Evolutionary conservation across 164 flowering plant genomes (phyloP), one percentile per base, ranked within the genome.

Genomic region (Platanus orientalis): DNA sequence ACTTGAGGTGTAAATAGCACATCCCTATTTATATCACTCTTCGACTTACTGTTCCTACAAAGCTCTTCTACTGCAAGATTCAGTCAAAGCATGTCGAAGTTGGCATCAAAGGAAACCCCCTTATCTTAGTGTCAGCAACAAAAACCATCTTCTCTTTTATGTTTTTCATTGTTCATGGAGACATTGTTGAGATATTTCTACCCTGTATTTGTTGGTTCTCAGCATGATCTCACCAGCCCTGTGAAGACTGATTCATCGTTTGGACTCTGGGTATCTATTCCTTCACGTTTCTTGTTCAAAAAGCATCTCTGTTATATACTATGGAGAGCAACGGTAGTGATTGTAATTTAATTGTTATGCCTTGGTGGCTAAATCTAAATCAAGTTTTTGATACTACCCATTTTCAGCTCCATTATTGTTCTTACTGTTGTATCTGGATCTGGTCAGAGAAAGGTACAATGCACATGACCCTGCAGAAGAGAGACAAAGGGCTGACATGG

Each of bases 81-180:
- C 87, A 80, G 55, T 79, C 98, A 14, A 83, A 81, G 52, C 96
- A 87, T 69, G 62, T 92, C 13, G 92, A 87, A 80, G 79, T 89
- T 69, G 95, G 98, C 60, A 92, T 92, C 74, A 88, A 86, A 76
- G 96, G 96, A 66, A 89, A 81, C 66, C 82, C 52, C 98, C 98
- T 14, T 89, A 86, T 73, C 89, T 89, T 58, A 79, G 86, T 71
- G 98, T 88, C 1, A 17, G 85, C 62, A 61, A 17, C 23, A 4
- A 26, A 27, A 14, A 28, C 25, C 57, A 19, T 49, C 28, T 57
- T 16, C 29, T 57, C 19, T 51, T 32, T 58, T 64, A 16, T 49
- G 23, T 62, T 49, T 51, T 54, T 49, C 51, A 12, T 54, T 57
- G n/a, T 40, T 64, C 20, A 20, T 73, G 27, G 28, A 13, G 12